Percentiles rank a stretch among this genome's conserved stretches.
phyloP scores from a whole-genome alignment of 352 stramenopile species.

The Phytophthora ramorum region DNA sequence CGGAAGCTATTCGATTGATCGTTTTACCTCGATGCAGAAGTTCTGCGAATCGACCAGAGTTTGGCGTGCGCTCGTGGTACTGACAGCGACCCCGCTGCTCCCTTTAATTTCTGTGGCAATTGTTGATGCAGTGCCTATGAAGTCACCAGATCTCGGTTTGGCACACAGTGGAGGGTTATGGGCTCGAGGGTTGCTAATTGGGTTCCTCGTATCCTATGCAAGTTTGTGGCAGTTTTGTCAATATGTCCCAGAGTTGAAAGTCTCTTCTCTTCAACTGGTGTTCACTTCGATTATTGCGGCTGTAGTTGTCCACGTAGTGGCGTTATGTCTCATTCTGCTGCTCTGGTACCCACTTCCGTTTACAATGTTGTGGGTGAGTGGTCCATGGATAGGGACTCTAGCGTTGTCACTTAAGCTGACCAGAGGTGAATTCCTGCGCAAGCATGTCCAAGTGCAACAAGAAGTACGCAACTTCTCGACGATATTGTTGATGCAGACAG shows the following conservation, averaged over 20 bases:
- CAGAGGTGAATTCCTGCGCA: slow-evolving; percentile 18
- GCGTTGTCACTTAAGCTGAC: slow-evolving; percentile 15
- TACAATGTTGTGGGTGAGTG: slow-evolving; percentile 17
- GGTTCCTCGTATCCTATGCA: slow-evolving; percentile 10
- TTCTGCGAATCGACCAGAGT: slow-evolving; percentile 12
- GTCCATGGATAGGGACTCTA: slow-evolving; percentile 19
- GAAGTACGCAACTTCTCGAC: slow-evolving; percentile 18
- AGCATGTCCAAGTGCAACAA: slow-evolving; percentile 3
- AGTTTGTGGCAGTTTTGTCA: slow-evolving; percentile 15
- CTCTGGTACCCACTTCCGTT: slow-evolving; percentile 24
- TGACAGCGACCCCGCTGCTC: slow-evolving; percentile 4
- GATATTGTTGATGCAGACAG: slow-evolving; percentile 10
- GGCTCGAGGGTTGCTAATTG: slow-evolving; percentile 4
- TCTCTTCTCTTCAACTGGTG: slow-evolving; percentile 4
- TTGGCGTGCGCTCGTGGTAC: slow-evolving; percentile 4
- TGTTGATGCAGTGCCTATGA: slow-evolving; percentile 15
- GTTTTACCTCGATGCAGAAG: slow-evolving; percentile 8
- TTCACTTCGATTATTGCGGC: slow-evolving; percentile 1
- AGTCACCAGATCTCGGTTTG: slow-evolving; percentile 21
- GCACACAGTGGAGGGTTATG: slow-evolving; percentile 11
- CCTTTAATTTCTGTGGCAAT: slow-evolving; percentile 17
- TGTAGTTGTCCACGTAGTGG: slow-evolving; percentile 2
- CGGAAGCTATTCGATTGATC: slow-evolving; percentile 23
- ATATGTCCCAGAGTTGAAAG: slow-evolving; percentile 19
- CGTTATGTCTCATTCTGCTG: slow-evolving; percentile 8